Percentiles rank a stretch among this genome's conserved stretches.
Evolutionary conservation across 2,329 filamentous ascomycete genomes (phyloP).

Genomic region (Aspergillus latus): DNA sequence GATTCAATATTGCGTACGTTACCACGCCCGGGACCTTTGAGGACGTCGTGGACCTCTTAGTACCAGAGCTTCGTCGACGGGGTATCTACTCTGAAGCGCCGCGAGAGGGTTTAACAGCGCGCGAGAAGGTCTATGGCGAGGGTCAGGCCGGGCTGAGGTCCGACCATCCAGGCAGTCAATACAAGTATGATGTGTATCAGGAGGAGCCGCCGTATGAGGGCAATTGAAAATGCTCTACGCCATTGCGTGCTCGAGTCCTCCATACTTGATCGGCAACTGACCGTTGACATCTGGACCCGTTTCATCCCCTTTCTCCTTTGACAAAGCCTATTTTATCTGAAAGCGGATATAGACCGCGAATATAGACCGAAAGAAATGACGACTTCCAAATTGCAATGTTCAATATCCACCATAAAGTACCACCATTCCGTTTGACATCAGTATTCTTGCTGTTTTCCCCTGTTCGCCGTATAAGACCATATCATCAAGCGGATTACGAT

Average conservation of each 20-base stretch:
- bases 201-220: constrained; percentile 44
- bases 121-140: constrained; percentile 63
- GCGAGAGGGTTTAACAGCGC: constrained; percentile 45
- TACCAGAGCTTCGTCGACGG: constrained; percentile 49
- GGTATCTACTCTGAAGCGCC: constrained; percentile 43
- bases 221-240: not conserved
- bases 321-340: not conserved
- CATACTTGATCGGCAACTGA: not conserved
- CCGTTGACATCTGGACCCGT: not conserved
- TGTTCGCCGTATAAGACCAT: not conserved
- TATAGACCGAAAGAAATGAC: not conserved
- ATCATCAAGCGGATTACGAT: not conserved
- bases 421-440: not conserved
- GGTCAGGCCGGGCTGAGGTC: constrained; percentile 57
- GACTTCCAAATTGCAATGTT: not conserved
- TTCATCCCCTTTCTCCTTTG: not conserved
- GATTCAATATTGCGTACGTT: constrained; percentile 49
- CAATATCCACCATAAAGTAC: not conserved
- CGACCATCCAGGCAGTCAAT: constrained; percentile 60
- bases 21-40: constrained; percentile 55
- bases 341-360: not conserved
- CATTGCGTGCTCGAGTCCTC: not conserved
- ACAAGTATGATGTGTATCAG: constrained; percentile 63
- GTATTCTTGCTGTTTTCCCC: not conserved
- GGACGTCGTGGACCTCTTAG: constrained; percentile 51